Conservation (phyloP, 78 protist genomes). For the Dictyostelium brefeldianum region DNA sequence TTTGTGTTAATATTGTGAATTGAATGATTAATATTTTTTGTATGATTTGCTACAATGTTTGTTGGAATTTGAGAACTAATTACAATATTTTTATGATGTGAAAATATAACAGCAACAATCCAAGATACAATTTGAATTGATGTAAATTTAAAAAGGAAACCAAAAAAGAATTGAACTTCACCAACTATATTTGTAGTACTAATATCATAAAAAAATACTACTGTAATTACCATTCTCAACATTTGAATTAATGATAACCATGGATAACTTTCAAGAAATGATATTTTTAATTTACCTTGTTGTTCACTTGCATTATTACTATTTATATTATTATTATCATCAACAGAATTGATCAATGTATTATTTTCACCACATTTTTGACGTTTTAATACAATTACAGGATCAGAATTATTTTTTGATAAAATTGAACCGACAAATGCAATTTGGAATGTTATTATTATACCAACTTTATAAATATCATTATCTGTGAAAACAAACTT, state of each 20-base stretch:
- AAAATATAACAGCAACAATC: not conserved
- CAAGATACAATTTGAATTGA: not conserved
- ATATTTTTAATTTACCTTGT: not conserved
- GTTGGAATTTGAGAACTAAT: not conserved
- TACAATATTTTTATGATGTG: slow-evolving; percentile 6
- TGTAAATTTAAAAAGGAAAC: not conserved
- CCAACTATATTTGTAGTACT: not conserved
- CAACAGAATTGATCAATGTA: too few species aligned
- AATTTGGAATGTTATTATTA: not conserved
- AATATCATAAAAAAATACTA: not conserved
- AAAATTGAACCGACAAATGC: not conserved
- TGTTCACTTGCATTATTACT: not conserved
- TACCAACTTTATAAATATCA: not conserved
- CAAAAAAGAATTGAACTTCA: not conserved
- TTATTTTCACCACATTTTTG: too few species aligned
- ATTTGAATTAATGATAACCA: not conserved
- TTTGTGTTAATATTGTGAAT: too few species aligned
- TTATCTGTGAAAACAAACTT: not conserved
- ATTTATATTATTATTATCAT: too few species aligned
- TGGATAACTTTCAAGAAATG: slow-evolving; percentile 8
- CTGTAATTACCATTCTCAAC: not conserved
- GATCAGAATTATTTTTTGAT: slow-evolving; percentile 4
- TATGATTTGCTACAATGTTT: too few species aligned
- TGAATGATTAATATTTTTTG: too few species aligned
- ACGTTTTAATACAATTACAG: not conserved